phyloP scores from a whole-genome alignment of 441 rosid species.

The Euphorbia schlechtendalii region DNA sequence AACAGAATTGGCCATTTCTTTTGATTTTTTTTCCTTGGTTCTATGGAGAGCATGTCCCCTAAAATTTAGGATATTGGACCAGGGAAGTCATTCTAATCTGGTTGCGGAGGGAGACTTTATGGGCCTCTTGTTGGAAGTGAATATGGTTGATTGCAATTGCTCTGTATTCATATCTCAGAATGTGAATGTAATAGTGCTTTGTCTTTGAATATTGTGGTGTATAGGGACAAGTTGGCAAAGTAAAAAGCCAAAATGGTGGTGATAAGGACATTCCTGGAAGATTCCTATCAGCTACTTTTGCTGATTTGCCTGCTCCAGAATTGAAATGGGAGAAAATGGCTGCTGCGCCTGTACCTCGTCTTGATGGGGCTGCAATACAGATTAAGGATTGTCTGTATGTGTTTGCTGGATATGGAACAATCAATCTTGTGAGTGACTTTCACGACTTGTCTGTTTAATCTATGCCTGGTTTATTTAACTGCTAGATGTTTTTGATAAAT shows the following conservation, averaged over 20 bases:
- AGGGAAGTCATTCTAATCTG: neutral
- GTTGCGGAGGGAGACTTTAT: neutral
- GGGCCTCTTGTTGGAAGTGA: neutral
- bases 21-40: neutral
- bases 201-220: constrained; percentile 3
- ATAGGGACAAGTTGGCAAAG: constrained; percentile 31
- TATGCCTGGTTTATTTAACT: neutral
- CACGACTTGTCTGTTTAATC: neutral
- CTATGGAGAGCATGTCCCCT: neutral
- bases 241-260: constrained; percentile 15
- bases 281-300: constrained; percentile 78
- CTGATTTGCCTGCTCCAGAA: constrained; percentile 76
- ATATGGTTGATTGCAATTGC: neutral
- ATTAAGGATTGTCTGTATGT: constrained; percentile 65
- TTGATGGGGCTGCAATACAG: constrained; percentile 90
- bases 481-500: neutral
- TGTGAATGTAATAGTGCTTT: neutral
- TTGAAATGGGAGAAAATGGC: constrained; percentile 86
- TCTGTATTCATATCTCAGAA: neutral
- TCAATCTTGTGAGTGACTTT: constrained; percentile 46
- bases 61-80: neutral
- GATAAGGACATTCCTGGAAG: constrained; percentile 32
- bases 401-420: constrained; percentile 88
- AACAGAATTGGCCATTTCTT: neutral
- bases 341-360: constrained; percentile 80